Evolutionary conservation across 192 early-diverging fungal species (phyloP), one percentile per base, ranked within the genome.

Genomic region (Umbelopsis sp.): DNA sequence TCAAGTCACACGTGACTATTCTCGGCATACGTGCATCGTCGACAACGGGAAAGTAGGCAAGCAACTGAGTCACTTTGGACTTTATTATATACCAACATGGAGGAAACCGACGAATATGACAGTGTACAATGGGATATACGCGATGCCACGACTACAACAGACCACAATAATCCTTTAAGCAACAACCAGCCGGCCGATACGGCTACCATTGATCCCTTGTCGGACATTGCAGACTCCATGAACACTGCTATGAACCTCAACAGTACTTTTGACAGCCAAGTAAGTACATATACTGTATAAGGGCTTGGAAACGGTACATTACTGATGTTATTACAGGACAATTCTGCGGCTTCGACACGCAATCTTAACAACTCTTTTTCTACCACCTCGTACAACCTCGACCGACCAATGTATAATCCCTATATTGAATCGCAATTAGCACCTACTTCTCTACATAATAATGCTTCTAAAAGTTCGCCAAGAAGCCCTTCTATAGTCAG

Each of bases 101-200:
- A 66, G 33, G 49, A 49, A 35, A 64, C 48, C 44, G 72, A 74
- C 44, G 71, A 73, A 53, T 74, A 58, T n/a, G 47, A 58, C 47
- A 68, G 55, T 47, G 72, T 74, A n/a, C 49, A 68, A 9, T 74
- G 72, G 72, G 66, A 74, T 23, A 67, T 72, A 53, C 71, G 51
- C 15, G 61, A 65, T 66, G 46, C 44, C 1, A 46, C 16, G 44
- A 61, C 18, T 51, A 68, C 33, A 33, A 47, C 23, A 46, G 47
- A 49, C 23, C 18, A 49, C 10, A 33, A 41, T 15, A 27, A 27
- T 13, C 46, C 66, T 10, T 46, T 47, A 12, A 46, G 66, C 18
- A 33, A 67, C 18, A 46, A 41, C 23, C 45, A 23, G 46, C 66
- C 52, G 15, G 49, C 10, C 2, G 35, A 68, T 33, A 49, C 49